phyloP scores from a whole-genome alignment of 768 basidiomycete species.

The Pisolithus tinctorius region DNA sequence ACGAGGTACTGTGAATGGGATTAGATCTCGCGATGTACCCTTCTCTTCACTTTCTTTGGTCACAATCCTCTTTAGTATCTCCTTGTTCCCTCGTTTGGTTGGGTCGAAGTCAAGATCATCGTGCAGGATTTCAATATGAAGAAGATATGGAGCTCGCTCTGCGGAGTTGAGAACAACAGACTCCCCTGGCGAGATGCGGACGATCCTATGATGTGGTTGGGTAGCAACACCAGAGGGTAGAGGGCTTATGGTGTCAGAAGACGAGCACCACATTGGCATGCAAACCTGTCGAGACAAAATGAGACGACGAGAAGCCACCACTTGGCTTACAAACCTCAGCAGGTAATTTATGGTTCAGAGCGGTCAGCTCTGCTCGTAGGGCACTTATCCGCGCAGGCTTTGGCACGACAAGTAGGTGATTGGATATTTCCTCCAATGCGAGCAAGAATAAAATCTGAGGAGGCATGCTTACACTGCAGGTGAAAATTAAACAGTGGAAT shows the following conservation, averaged over 20 bases:
- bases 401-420: constrained; percentile 85
- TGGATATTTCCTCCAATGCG: constrained; percentile 86
- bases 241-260: constrained; percentile 50
- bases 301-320: constrained; percentile 3
- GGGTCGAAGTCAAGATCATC: constrained; percentile 94
- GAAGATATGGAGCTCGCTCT: constrained; percentile 88
- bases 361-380: constrained; percentile 91
- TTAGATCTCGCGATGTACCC: constrained; percentile 52
- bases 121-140: constrained; percentile 85
- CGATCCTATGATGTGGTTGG: constrained; percentile 86
- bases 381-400: constrained; percentile 93
- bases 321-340: constrained; percentile 61
- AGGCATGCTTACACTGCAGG: not conserved
- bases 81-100: constrained; percentile 72
- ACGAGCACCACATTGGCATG: constrained; percentile 83
- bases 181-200: constrained; percentile 96
- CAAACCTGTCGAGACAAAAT: constrained; percentile 48
- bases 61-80: constrained; percentile 73
- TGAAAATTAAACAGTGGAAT: not conserved
- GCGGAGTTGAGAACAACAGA: constrained; percentile 97
- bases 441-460: constrained; percentile 78
- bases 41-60: constrained; percentile 55
- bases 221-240: constrained; percentile 29
- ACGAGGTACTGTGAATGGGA: constrained; percentile 31
- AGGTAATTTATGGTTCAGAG: constrained; percentile 91